Evolutionary conservation across 345 rosid genomes (phyloP).

Genomic region (Murraya koenigii): DNA sequence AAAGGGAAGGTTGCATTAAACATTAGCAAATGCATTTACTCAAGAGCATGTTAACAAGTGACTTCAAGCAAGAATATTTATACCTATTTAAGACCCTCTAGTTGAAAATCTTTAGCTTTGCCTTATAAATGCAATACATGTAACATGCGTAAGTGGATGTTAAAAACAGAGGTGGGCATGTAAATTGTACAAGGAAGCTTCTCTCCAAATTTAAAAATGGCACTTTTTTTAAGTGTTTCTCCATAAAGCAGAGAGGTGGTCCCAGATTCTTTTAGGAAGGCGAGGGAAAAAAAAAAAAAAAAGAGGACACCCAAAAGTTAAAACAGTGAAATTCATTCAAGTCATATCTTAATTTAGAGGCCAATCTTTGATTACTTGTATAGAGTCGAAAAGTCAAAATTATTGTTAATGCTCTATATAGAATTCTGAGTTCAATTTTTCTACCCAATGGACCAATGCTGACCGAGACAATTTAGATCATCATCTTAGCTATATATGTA

Average conservation of each 20-base stretch:
- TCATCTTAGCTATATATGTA: background rate
- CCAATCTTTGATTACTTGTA: background rate
- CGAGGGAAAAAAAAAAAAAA: background rate
- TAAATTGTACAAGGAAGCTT: conserved; percentile 36
- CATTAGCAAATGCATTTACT: conserved; percentile 4
- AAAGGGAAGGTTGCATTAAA: conserved; percentile 14
- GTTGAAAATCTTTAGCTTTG: conserved; percentile 4
- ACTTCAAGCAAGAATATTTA: background rate
- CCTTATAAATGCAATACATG: background rate
- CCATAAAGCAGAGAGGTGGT: conserved; percentile 36
- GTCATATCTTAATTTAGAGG: background rate
- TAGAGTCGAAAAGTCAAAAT: background rate
- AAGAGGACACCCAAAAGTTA: background rate
- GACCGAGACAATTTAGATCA: background rate
- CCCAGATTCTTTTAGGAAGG: conserved; percentile 30
- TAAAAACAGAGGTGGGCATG: conserved; percentile 20
- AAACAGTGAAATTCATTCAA: conserved; percentile 5
- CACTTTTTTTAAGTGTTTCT: conserved; percentile 12
- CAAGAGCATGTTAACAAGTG: background rate
- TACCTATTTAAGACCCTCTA: background rate
- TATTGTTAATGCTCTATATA: background rate
- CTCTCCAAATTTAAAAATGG: conserved; percentile 22
- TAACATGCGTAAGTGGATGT: background rate
- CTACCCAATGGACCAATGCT: conserved; percentile 10
- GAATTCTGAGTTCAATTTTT: background rate